Evolutionary conservation across 805 yeast genomes (phyloP).

Genomic region (Maudiozyma turicensis): DNA sequence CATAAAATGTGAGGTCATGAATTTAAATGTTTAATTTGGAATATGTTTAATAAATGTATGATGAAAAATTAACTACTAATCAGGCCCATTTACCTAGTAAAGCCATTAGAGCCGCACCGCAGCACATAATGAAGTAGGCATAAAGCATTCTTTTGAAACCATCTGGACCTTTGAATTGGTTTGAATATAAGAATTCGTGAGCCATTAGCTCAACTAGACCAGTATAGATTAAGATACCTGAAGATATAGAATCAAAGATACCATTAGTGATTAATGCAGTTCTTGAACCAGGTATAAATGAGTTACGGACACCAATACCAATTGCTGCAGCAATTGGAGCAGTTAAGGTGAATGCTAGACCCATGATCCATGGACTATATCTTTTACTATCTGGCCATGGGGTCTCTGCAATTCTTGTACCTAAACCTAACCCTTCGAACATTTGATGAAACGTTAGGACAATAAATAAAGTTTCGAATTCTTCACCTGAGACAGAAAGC

Average conservation of each 20-base stretch:
- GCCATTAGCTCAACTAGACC: constrained; percentile 76
- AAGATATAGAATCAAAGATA: constrained; percentile 61
- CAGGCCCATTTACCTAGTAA: constrained; percentile 69
- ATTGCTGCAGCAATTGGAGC: constrained; percentile 72
- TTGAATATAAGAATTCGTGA: constrained; percentile 51
- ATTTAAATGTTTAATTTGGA: neutral
- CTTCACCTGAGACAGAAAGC: constrained; percentile 68
- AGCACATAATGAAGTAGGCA: constrained; percentile 36
- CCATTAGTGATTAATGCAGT: constrained; percentile 59
- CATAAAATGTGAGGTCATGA: neutral
- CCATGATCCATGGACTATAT: constrained; percentile 50
- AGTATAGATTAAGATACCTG: constrained; percentile 71
- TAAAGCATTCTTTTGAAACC: constrained; percentile 42
- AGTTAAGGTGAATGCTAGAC: constrained; percentile 41
- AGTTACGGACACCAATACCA: constrained; percentile 63
- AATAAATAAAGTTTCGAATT: constrained; percentile 59
- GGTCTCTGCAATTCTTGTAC: constrained; percentile 59
- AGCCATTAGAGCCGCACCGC: constrained; percentile 74
- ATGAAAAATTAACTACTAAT: neutral
- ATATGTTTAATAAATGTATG: neutral
- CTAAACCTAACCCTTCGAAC: constrained; percentile 82
- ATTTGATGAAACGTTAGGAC: constrained; percentile 68
- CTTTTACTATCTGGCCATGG: constrained; percentile 39
- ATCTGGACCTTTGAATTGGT: constrained; percentile 51
- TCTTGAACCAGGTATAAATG: constrained; percentile 51